These are phyloP conservation scores for Myriosclerotinia scirpicola DNA, from an alignment of 2,329 filamentous ascomycete species.

Conservation along the genomic window DNA sequence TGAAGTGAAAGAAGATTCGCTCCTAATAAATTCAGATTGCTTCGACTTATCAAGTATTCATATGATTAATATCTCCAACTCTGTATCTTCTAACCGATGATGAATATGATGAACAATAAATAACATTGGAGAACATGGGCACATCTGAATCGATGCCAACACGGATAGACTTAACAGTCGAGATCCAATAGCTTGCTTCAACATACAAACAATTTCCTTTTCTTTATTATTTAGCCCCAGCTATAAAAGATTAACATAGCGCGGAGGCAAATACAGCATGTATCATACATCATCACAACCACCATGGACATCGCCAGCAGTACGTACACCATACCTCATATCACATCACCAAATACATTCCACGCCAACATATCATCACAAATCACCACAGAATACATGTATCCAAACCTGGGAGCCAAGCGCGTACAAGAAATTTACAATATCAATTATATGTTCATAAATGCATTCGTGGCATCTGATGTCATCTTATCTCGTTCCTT, in stretches of 20 bases:
- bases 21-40: too few species aligned
- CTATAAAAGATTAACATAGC: background rate
- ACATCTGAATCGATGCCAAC: background rate
- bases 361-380: background rate
- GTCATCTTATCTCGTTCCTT: constrained; percentile 22
- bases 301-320: background rate
- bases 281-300: background rate
- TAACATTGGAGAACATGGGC: background rate
- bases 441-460: constrained; percentile 24
- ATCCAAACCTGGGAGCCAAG: background rate
- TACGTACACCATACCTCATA: too few species aligned
- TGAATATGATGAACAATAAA: background rate
- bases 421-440: constrained; percentile 5
- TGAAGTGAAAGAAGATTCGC: too few species aligned
- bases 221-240: background rate
- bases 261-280: background rate
- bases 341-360: too few species aligned
- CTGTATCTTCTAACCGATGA: too few species aligned
- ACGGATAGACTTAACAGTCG: background rate
- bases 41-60: too few species aligned
- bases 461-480: constrained; percentile 25
- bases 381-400: background rate
- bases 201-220: background rate
- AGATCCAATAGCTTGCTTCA: background rate
- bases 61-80: too few species aligned